These are phyloP conservation scores for Asterella californica DNA, from an alignment of 225 moss, liverwort and hornwort species.

Conservation along the genomic window DNA sequence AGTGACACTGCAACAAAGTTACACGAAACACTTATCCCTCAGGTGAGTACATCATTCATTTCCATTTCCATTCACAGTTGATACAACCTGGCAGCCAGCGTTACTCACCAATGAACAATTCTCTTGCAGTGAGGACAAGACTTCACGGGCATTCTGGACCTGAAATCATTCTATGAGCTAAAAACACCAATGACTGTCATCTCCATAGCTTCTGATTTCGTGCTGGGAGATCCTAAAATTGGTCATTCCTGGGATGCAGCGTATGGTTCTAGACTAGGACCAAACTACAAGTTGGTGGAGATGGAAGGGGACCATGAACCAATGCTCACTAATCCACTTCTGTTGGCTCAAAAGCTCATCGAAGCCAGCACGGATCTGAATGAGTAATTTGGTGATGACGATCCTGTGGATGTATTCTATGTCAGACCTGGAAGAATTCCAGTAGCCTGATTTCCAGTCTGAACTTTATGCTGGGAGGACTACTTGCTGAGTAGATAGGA, in stretches of 20 bases:
- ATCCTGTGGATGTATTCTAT: too few species aligned
- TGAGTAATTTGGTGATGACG: too few species aligned
- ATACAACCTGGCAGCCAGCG: too few species aligned
- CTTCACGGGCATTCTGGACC: not conserved
- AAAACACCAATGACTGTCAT: not conserved
- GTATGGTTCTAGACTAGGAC: slow-evolving; percentile 1
- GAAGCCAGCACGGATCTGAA: not conserved
- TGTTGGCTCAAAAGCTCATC: not conserved
- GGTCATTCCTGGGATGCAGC: not conserved
- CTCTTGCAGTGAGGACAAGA: slow-evolving; percentile 7
- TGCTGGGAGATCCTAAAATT: not conserved
- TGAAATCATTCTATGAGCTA: slow-evolving; percentile 7
- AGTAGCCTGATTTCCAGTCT: too few species aligned
- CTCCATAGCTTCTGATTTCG: not conserved
- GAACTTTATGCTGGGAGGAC: too few species aligned
- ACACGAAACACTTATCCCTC: not conserved
- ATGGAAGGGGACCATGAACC: slow-evolving; percentile 7
- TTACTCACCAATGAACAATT: too few species aligned
- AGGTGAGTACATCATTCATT: not conserved
- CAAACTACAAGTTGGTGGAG: not conserved
- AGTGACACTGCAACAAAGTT: not conserved
- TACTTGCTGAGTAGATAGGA: too few species aligned
- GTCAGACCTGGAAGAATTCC: too few species aligned
- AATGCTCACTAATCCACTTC: not conserved
- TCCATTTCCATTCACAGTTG: too few species aligned